Evolutionary conservation across 306 rosid genomes (phyloP), one percentile per base, ranked within the genome.

Genomic region (Echinosophora koreensis): DNA sequence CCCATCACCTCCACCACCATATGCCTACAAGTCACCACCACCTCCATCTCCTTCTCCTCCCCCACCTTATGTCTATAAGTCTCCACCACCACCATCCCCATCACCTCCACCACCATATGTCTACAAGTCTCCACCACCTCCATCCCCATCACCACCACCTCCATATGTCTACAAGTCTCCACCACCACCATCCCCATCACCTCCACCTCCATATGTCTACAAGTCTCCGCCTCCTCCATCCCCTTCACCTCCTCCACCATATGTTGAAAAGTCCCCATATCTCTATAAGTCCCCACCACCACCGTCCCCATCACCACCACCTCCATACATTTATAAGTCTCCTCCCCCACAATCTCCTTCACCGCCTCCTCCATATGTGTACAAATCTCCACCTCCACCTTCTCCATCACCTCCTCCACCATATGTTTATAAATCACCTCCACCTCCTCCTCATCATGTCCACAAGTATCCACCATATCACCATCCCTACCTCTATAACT

Each of bases 401-500:
- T 47, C 52, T 47, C 9, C 44, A 6, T 39, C 44, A 39, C 44
- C 44, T 6, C 52, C 52, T 13, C 52, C 52, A 3, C 52, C 52
- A 50, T 50, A 50, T 50, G 8, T 50, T n/a, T 50, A 50, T 5
- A 14, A 50, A 5, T 50, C 55, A 4, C 55, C 55, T 50, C 55
- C 55, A 50, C 18, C 55, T 14, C 55, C 68, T 22, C 32, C 47
- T 30, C 69, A 3, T 28, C 0, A 42, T 59, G 49, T 30, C 16
- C 8, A 27, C 59, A 44, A 42, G 11, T n/a, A 13, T 44, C 58
- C 78, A 5, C 57, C 77, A 8, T 3, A 8, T 14, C 68, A 57
- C 57, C 56, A 22, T 1, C 83, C 78, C 5, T 85, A 73, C 32
- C 11, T 28, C 11, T 84, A 81, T 11, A 58, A 60, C 63, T 64